Base-by-base conservation (phyloP, 345 rosid genomes). In the Lepidium didymum region DNA sequence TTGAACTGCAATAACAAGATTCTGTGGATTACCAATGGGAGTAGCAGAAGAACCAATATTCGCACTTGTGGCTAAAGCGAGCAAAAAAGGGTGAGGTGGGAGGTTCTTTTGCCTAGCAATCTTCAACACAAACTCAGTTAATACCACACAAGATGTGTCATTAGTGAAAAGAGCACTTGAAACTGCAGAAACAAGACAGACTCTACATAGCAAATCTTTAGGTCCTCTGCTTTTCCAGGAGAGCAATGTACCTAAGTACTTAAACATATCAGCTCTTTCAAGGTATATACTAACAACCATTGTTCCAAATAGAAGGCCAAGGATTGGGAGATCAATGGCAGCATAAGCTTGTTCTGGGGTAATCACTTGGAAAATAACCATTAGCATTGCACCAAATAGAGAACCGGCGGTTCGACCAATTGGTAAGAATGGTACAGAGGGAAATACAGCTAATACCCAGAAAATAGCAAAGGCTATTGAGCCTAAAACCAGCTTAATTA, bases 351-450 rank as follows among this genome's bases (percentile, higher is more conserved):
- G 84, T 35, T 88, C 89, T 0, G 93, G 96, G 25, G 84, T 74
- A 29, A 88, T 69, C 42, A 90, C 90, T 41, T 46, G 80, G 75
- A 90, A 90, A 40, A 90, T 47, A 64, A 92, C 93, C 98, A 90
- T 92, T 10, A 92, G 88, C 86, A 86, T 83, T 11, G 88, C 96
- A 10, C 96, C 96, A 0, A 90, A 69, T 2, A 90, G 87, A 25
- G 97, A 86, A 29, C 98, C 98, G 0, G 97, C 97, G 2, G 98
- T 90, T 65, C 96, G 79, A 57, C 98, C 98, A 19, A 90, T 75
- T 9, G 98, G 96, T 19, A 92, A 64, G 49, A 83, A 81, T 0
- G 96, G 96, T 2, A 86, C 87, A 1, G 96, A 81, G 0, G 96
- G 90, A 72, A 92, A 90, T 67, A 92, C 93, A 3, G 98, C 96